Evolutionary conservation across 2,329 filamentous ascomycete genomes (phyloP), one percentile per base, ranked within the genome.

Genomic region (Aspergillus clavatus): DNA sequence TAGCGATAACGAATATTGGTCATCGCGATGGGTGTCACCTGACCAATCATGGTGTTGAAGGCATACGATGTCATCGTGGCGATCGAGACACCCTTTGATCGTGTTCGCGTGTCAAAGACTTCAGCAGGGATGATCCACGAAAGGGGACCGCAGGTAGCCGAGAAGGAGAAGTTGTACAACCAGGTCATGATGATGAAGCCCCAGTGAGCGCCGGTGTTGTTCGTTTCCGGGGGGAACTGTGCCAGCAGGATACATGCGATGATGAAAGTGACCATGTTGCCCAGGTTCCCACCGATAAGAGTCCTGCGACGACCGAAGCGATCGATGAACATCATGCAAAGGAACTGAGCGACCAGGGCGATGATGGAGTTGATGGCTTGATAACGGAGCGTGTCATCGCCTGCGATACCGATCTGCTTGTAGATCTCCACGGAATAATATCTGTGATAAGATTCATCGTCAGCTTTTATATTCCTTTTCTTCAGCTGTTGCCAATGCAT

Each of bases 131-230:
- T 72, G 43, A 79, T 78, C 76, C 77, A 81, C 16, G 77, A 74
- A 1, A 89, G 68, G 0, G 86, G 84, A 18, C 86, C 86, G 47
- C 83, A 86, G 2, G 83, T 84, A 26, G 77, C 76, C 3, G 77
- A 83, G 73, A 88, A 89, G 33, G 76, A 83, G 70, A 89, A 85
- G 68, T 90, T 89, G 74, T 87, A 90, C 1, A 87, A 62, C 86
- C 86, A 90, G 1, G 86, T 90, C 56, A 82, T 77, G 45, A 79
- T 73, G 50, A 90, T 90, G 66, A 90, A 91, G 1, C 80, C 60
- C 61, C 61, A 62, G 46, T 63, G 60, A 16, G 61, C 50, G 46
- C 61, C 56, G n/a, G 42, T 52, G 51, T 73, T 69, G 38, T 64
- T 66, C 1, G 64, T 65, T 2, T 75, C 71, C 1, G 84, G 79